These are phyloP conservation scores for Talaromyces ruber DNA, from an alignment of 495 filamentous ascomycete genomes.

Conservation along the genomic window DNA sequence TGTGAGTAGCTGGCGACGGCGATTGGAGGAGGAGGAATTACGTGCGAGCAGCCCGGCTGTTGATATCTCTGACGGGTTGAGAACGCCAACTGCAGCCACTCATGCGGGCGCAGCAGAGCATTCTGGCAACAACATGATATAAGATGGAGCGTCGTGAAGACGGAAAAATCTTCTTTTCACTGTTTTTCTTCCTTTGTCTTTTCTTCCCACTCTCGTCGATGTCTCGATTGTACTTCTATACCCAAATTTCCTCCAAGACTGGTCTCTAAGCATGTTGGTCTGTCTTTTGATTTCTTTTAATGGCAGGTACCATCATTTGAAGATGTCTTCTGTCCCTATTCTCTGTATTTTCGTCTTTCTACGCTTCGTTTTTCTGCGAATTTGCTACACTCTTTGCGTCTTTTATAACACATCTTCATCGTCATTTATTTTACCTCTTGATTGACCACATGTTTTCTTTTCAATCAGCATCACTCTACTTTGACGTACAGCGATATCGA, in stretches of 20 bases:
- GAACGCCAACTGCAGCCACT: not conserved
- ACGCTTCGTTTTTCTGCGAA: not conserved
- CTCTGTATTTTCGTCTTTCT: not conserved
- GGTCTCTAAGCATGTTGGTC: not conserved
- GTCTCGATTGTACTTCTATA: constrained; percentile 6
- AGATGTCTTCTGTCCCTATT: not conserved
- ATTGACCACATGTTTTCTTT: not conserved
- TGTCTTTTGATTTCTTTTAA: not conserved
- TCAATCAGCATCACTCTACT: not conserved
- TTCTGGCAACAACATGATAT: constrained; percentile 29
- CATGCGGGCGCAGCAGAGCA: not conserved
- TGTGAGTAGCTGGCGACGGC: constrained; percentile 65
- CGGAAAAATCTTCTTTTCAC: not conserved
- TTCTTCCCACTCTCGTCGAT: not conserved
- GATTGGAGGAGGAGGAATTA: constrained; percentile 57
- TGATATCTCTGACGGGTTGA: constrained; percentile 3
- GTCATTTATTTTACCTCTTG: constrained; percentile 1
- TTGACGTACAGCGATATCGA: not conserved
- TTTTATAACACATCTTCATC: constrained; percentile 4
- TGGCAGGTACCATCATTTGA: not conserved
- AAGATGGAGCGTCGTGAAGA: not conserved
- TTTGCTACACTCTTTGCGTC: not conserved
- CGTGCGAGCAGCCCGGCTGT: constrained; percentile 13
- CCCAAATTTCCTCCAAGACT: not conserved
- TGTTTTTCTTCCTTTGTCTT: not conserved